Conservation (phyloP, 2,329 filamentous ascomycete genomes). For the Sporothrix pallida region DNA sequence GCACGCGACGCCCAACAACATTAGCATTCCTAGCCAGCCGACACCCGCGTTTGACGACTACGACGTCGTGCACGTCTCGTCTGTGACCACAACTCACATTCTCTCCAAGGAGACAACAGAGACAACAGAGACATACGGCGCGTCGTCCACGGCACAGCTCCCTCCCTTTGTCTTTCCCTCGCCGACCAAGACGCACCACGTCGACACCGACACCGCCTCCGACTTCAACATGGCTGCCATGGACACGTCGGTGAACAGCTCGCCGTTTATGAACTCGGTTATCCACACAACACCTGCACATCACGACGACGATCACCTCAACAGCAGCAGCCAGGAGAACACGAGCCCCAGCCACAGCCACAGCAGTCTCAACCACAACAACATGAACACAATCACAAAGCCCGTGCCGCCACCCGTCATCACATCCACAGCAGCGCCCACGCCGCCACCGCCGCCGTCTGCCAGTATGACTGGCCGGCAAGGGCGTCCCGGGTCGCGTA, state of each 20-base stretch:
- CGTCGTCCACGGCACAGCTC: neutral
- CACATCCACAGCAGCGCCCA: neutral
- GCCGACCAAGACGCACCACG: conserved; percentile 33
- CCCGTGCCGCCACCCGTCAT: conserved; percentile 13
- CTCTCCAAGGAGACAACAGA: neutral
- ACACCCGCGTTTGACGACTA: conserved; percentile 42
- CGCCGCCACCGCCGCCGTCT: conserved; percentile 40
- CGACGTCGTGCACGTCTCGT: conserved; percentile 43
- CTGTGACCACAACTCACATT: conserved; percentile 29
- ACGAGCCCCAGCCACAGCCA: conserved; percentile 33
- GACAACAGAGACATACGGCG: conserved; percentile 25
- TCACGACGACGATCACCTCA: conserved; percentile 19
- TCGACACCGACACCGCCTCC: neutral
- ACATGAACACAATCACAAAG: conserved; percentile 9
- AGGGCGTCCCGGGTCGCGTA: conserved; percentile 49
- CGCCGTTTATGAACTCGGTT: conserved; percentile 44
- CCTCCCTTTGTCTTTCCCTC: conserved; percentile 23
- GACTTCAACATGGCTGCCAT: conserved; percentile 18
- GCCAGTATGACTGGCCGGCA: conserved; percentile 49
- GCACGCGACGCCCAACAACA: conserved; percentile 48
- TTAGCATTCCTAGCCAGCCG: conserved; percentile 36
- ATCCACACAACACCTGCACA: conserved; percentile 16
- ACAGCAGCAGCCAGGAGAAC: conserved; percentile 51
- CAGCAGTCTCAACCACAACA: neutral
- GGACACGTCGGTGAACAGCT: conserved; percentile 42